Evolutionary conservation across 2,329 filamentous ascomycete genomes (phyloP).

Genomic region (Pyrenochaeta sp.): DNA sequence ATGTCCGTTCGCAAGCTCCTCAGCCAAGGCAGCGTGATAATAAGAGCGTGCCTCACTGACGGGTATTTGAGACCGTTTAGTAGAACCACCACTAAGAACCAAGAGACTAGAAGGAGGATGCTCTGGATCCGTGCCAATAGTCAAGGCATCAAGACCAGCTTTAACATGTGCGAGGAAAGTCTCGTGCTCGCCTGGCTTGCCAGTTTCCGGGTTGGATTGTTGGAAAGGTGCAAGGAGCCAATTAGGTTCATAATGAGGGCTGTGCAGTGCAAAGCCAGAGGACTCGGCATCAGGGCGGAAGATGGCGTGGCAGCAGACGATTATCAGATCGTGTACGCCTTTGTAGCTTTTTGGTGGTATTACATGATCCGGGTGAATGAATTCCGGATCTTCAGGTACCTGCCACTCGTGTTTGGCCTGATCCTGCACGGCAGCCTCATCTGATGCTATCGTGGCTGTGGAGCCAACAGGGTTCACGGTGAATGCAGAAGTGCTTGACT

Average conservation of each 20-base stretch:
- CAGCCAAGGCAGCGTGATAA: constrained; percentile 41
- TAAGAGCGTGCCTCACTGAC: constrained; percentile 48
- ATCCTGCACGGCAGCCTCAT: constrained; percentile 7
- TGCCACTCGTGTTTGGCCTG: constrained; percentile 6
- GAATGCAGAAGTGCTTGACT: constrained; percentile 20
- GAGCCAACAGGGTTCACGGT: background rate
- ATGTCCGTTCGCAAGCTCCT: constrained; percentile 31
- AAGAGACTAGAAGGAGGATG: constrained; percentile 55
- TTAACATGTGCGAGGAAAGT: constrained; percentile 81
- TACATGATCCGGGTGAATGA: constrained; percentile 38
- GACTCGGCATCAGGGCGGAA: constrained; percentile 57
- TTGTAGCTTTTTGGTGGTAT: constrained; percentile 34
- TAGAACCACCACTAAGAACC: constrained; percentile 74
- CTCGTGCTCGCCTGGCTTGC: constrained; percentile 70
- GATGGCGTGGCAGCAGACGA: constrained; percentile 87
- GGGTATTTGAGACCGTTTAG: constrained; percentile 34
- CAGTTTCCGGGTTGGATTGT: constrained; percentile 41
- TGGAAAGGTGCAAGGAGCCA: constrained; percentile 81
- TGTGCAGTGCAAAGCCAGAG: constrained; percentile 34
- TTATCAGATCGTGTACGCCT: constrained; percentile 63
- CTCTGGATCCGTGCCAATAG: constrained; percentile 53
- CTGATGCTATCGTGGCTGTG: constrained; percentile 13
- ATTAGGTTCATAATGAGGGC: constrained; percentile 46
- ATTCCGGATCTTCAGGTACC: constrained; percentile 23
- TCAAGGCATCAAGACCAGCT: constrained; percentile 65